These are phyloP conservation scores for Verticillium alfalfae DNA, from an alignment of 2,329 filamentous ascomycete species.

Conservation along the genomic window DNA sequence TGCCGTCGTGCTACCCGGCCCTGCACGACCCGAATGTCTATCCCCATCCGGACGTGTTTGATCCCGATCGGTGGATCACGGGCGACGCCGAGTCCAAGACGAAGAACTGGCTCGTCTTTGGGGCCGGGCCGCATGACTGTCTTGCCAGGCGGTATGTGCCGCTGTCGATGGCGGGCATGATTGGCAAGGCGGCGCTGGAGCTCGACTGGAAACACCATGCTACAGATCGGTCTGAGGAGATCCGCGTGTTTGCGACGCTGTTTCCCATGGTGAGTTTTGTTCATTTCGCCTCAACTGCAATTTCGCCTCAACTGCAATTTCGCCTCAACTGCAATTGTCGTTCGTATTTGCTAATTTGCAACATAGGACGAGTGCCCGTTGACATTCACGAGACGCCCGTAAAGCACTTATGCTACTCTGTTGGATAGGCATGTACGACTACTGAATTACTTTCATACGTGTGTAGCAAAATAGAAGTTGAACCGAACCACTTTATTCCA, in stretches of 20 bases:
- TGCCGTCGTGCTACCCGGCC: conserved; percentile 46
- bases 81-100: conserved; percentile 43
- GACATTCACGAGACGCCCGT: conserved; percentile 24
- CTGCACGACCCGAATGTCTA: conserved; percentile 43
- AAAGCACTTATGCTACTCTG: background rate
- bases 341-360: conserved; percentile 3
- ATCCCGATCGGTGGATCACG: conserved; percentile 47
- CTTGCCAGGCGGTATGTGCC: conserved; percentile 43
- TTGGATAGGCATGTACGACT: background rate
- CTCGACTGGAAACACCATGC: conserved; percentile 45
- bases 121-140: conserved; percentile 44
- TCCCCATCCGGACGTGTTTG: conserved; percentile 37
- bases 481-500: too few species aligned
- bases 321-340: background rate
- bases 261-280: conserved; percentile 38
- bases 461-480: too few species aligned
- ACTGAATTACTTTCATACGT: too few species aligned
- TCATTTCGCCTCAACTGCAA: background rate
- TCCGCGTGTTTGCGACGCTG: conserved; percentile 41
- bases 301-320: too few species aligned
- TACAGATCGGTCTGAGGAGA: conserved; percentile 41
- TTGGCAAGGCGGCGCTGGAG: conserved; percentile 44
- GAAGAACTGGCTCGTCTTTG: conserved; percentile 50
- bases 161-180: conserved; percentile 44
- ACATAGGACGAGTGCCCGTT: conserved; percentile 27